Conservation (phyloP, 2,329 filamentous ascomycete genomes). For the Aspergillus ibericus region DNA sequence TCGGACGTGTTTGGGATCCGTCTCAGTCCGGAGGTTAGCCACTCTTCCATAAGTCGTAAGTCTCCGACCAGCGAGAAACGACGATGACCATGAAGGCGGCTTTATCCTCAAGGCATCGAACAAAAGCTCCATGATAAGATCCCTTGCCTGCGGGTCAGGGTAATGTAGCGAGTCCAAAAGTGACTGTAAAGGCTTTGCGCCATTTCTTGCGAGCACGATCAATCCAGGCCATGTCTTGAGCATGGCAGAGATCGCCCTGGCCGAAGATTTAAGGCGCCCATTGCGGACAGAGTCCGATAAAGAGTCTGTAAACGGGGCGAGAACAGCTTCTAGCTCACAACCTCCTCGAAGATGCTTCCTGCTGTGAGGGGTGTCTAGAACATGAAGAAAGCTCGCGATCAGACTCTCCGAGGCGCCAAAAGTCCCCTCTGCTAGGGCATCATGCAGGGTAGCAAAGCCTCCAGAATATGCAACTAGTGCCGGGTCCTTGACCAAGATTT, state of each 20-base stretch:
- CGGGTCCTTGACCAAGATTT: constrained; percentile 86
- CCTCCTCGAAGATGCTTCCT: constrained; percentile 82
- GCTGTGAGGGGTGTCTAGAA: constrained; percentile 79
- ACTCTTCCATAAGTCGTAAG: constrained; percentile 97
- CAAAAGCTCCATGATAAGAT: constrained; percentile 83
- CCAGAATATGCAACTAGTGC: constrained; percentile 77
- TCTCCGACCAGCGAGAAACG: constrained; percentile 86
- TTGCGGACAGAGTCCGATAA: constrained; percentile 56
- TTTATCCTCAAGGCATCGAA: constrained; percentile 87
- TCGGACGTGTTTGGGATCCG: constrained; percentile 52
- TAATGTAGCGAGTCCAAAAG: constrained; percentile 68
- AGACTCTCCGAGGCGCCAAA: constrained; percentile 93
- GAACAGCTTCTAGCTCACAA: constrained; percentile 83
- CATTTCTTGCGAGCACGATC: constrained; percentile 82
- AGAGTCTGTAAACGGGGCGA: constrained; percentile 90
- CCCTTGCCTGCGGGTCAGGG: constrained; percentile 57
- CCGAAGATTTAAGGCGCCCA: constrained; percentile 76
- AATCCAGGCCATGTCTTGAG: constrained; percentile 93
- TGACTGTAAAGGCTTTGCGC: constrained; percentile 80
- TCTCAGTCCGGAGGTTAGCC: constrained; percentile 71
- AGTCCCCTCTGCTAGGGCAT: constrained; percentile 83
- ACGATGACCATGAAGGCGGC: constrained; percentile 89
- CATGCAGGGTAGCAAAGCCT: constrained; percentile 82
- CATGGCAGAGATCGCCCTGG: constrained; percentile 86
- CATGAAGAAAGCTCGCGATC: constrained; percentile 80